A percentile compares a stretch with the other conserved stretches of the same genome.
Conservation (phyloP, 495 filamentous ascomycete genomes). For the Aspergillus cristatus region DNA sequence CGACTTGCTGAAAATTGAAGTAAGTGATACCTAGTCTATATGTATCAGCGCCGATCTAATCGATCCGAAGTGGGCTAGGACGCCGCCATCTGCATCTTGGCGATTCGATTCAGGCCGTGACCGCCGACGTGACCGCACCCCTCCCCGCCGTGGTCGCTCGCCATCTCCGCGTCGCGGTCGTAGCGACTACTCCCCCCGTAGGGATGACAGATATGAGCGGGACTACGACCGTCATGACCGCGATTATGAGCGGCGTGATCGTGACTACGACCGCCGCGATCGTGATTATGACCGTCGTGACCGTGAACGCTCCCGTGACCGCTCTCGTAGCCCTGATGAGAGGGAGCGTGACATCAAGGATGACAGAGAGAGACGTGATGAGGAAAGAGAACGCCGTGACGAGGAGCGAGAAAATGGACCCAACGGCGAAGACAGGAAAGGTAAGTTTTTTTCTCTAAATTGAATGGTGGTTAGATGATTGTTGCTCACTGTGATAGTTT, state of each 20-base stretch:
- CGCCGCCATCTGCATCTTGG: slow-evolving; percentile 96
- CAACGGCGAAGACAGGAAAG: slow-evolving; percentile 71
- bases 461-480: background rate
- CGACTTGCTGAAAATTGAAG: slow-evolving; percentile 96
- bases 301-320: slow-evolving; percentile 64
- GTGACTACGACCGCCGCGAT: slow-evolving; percentile 73
- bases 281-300: slow-evolving; percentile 49
- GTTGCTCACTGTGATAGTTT: slow-evolving; percentile 18
- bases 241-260: slow-evolving; percentile 54
- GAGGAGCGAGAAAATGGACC: slow-evolving; percentile 43
- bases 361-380: slow-evolving; percentile 57
- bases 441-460: slow-evolving; percentile 40
- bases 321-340: slow-evolving; percentile 61
- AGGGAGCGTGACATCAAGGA: slow-evolving; percentile 59
- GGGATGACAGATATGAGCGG: slow-evolving; percentile 81
- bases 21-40: slow-evolving; percentile 28
- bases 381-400: slow-evolving; percentile 48
- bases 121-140: slow-evolving; percentile 62
- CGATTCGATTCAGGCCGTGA: slow-evolving; percentile 88
- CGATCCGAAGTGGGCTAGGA: slow-evolving; percentile 78
- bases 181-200: slow-evolving; percentile 80
- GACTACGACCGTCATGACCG: slow-evolving; percentile 61
- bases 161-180: slow-evolving; percentile 68
- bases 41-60: slow-evolving; percentile 6
- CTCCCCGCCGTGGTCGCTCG: slow-evolving; percentile 67